Base-by-base conservation (phyloP, 2,329 filamentous ascomycete species). In the Harringtonia aguacate region DNA sequence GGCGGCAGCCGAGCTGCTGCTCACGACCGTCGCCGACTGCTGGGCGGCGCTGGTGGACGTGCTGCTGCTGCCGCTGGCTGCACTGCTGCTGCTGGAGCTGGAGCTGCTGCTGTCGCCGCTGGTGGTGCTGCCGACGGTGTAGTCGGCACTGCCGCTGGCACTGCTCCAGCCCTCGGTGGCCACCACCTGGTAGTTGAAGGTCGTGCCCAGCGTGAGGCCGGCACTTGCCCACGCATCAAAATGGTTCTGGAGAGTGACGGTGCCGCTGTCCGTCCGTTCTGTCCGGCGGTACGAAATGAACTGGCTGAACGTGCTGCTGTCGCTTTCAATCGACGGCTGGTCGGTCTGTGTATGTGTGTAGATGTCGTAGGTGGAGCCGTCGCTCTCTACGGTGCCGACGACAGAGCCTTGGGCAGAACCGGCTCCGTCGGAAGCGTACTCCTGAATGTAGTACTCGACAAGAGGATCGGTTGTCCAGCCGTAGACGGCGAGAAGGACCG, bases 201-300 rank as follows among this genome's bases (percentile, higher is more conserved):
- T 57, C 10, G 24, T 27, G 4, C 69, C 69, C 18, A 72, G 49
- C 38, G 59, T 61, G 55, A 69, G 54, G 20, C 68, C 69, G 31
- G 55, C 49, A 46, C 58, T 57, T 30, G 54, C 55, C 70, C 70
- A 74, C 4, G 68, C 68, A 50, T 67, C 60, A 50, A 73, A 71
- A 55, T 73, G 70, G 46, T 66, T 68, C 36, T 53, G 55, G 2
- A 61, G 61, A 15, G 62, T 69, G 46, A 75, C 63, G 13, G 63
- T 68, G 3, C 71, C 71, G 42, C 67, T 63, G 41, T 67, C 63
- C 39, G 64, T 61, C 41, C 70, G 64, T 64, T 75, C 72, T 47
- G 52, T 55, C 49, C 61, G 60, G 50, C 73, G 66, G 14, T 77
- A 64, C 20, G 64, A 68, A 66, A 67, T 70, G 58, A 63, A 72